These are phyloP conservation scores for Metarhizium sp. DNA, from an alignment of 2,329 filamentous ascomycete genomes.

Conservation along the genomic window DNA sequence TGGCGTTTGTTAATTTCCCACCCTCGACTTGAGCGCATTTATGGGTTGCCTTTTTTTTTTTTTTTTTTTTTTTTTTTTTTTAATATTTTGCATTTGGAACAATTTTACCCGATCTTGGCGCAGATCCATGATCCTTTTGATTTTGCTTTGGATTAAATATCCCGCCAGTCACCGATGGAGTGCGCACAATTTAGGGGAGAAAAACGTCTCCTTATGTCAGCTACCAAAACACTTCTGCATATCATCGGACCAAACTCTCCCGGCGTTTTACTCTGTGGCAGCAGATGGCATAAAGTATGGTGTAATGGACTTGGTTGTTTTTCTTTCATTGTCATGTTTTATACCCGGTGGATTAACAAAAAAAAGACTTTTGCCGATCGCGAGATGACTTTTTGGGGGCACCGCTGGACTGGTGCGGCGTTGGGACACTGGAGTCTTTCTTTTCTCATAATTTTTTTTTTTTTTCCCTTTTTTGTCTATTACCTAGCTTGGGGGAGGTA, in stretches of 20 bases:
- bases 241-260: background rate
- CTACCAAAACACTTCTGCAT: background rate
- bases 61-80: conserved; percentile 2
- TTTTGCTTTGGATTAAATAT: background rate
- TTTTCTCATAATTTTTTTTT: background rate
- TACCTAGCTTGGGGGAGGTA: background rate
- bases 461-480: background rate
- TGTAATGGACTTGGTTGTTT: background rate
- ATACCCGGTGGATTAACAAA: conserved; percentile 1
- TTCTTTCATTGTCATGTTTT: background rate
- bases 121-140: background rate
- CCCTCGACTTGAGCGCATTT: background rate
- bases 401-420: background rate
- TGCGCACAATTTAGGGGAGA: background rate
- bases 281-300: background rate
- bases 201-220: background rate
- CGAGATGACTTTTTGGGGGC: background rate
- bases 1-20: conserved; percentile 1
- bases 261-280: background rate
- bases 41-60: conserved; percentile 1
- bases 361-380: background rate
- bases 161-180: background rate
- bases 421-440: background rate
- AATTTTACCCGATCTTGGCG: background rate
- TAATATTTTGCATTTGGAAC: background rate